Evolutionary conservation across 352 stramenopile species (phyloP).

Genomic region (Pythium brassicae): DNA sequence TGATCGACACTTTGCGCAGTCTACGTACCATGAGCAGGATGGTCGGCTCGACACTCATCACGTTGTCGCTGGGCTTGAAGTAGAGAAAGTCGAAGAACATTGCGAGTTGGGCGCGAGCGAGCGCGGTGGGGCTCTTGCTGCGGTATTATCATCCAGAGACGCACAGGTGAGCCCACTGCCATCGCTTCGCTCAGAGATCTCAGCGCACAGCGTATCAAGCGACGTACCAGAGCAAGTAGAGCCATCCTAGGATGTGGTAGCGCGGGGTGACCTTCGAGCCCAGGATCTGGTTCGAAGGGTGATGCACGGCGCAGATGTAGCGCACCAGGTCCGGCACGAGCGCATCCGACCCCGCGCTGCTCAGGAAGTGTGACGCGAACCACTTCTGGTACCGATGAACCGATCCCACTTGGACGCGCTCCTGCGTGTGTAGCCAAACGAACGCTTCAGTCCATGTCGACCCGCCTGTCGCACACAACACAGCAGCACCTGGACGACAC

Average conservation of each 20-base stretch:
- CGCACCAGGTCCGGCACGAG: slow-evolving; percentile 79
- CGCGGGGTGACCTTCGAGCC: slow-evolving; percentile 80
- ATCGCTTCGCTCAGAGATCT: not conserved
- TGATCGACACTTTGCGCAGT: no score
- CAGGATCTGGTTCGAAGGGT: slow-evolving; percentile 78
- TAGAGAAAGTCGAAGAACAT: slow-evolving; percentile 90
- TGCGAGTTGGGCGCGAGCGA: slow-evolving; percentile 71
- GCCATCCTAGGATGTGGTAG: slow-evolving; percentile 83
- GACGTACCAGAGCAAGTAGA: slow-evolving; percentile 78
- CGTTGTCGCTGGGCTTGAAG: slow-evolving; percentile 75
- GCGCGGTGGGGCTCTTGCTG: slow-evolving; percentile 67
- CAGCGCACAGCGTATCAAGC: not conserved
- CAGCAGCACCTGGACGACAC: no score
- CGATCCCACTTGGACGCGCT: slow-evolving; percentile 67
- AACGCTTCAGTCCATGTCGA: not conserved
- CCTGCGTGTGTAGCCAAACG: slow-evolving; percentile 18
- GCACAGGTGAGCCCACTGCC: not conserved
- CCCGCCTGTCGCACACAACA: not conserved
- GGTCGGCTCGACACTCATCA: slow-evolving; percentile 79
- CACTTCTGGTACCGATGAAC: slow-evolving; percentile 85
- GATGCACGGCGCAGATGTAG: slow-evolving; percentile 82
- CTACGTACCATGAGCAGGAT: slow-evolving; percentile 83
- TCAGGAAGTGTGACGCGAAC: slow-evolving; percentile 82
- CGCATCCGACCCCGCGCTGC: slow-evolving; percentile 52
- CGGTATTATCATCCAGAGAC: not conserved